Base-by-base conservation (phyloP, 116 monocot species). In the Cymodocea nodosa region DNA sequence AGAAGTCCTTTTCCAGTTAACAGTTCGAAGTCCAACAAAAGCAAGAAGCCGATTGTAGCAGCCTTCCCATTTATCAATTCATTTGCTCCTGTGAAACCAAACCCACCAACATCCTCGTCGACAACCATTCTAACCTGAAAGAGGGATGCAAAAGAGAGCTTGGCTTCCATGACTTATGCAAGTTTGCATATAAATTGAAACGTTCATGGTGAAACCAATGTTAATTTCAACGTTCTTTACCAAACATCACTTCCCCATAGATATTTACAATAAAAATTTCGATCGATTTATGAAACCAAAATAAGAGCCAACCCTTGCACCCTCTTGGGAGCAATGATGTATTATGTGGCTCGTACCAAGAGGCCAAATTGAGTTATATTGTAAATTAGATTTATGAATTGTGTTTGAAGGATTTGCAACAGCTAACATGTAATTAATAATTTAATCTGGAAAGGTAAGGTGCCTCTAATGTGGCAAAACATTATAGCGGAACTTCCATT, bases 1-100 rank as follows among this genome's bases (percentile, higher is more conserved):
- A 95, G 90, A 70, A 95, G 78, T 20, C 90, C 95, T 81, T 95
- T 90, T n/a, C 95, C 90, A 62, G 95, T 95, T 51, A 95, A 59
- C 16, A 90, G 81, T 56, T 95, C 95, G 63, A 95, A 95, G 85
- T 87, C 95, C 35, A 95, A 70, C 65, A 95, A 66, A 1, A 90
- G 68, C n/a, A 95, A 72, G 76, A 95, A 95, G 52, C 95, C 95
- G 63, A 90, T 85, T 48, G 87, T 83, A 63, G 95, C 94, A 65
- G 87, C 90, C 77, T 85, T 94, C 53, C 94, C 94, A 80, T 95
- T 95, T 40, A 95, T 77, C 68, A 90, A 2, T 76, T 95, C 95
- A 79, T 85, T 90, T 51, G 58, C 74, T 51, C 68, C 39, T 36
- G 81, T 87, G 73, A 95, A 95, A 70, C 95, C 95, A 85, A 95